Percentiles rank a stretch among this genome's conserved stretches.
phyloP scores from a whole-genome alignment of 306 rosid species.

The Cucumis hystrix region DNA sequence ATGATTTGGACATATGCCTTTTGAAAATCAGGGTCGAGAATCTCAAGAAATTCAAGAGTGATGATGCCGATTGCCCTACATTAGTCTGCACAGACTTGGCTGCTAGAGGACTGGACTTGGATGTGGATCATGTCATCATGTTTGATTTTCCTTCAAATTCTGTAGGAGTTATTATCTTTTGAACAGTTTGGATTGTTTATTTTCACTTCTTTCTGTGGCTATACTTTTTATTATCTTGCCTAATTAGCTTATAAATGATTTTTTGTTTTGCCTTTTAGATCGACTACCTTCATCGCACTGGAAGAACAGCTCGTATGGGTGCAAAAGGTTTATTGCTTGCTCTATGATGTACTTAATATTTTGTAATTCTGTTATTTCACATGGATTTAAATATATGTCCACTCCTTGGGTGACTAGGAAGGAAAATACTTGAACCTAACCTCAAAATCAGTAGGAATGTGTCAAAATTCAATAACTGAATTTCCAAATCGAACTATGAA shows the following conservation, averaged over 20 bases:
- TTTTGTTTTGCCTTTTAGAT: constrained; percentile 30
- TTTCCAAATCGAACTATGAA: background rate
- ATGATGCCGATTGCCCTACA: constrained; percentile 82
- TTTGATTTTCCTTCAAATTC: constrained; percentile 89
- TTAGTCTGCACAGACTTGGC: constrained; percentile 96
- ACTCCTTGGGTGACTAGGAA: background rate
- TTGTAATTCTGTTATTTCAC: background rate
- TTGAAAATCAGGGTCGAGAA: constrained; percentile 67
- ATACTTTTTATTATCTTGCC: background rate
- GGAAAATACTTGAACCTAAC: background rate
- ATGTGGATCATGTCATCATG: constrained; percentile 95
- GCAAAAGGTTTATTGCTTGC: constrained; percentile 50
- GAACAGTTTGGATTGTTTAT: background rate
- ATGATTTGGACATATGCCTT: too few relatives aligned
- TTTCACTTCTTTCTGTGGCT: background rate
- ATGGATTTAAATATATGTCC: background rate
- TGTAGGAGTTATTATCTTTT: constrained; percentile 29
- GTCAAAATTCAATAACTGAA: background rate
- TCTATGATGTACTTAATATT: background rate
- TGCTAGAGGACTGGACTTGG: constrained; percentile 93
- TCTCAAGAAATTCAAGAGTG: constrained; percentile 77
- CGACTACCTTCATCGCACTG: constrained; percentile 94
- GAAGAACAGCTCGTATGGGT: constrained; percentile 99
- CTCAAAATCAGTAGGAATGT: background rate
- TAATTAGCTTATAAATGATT: background rate